Conservation (phyloP, 2,329 filamentous ascomycete genomes). For the Trichoderma aggressivum region DNA sequence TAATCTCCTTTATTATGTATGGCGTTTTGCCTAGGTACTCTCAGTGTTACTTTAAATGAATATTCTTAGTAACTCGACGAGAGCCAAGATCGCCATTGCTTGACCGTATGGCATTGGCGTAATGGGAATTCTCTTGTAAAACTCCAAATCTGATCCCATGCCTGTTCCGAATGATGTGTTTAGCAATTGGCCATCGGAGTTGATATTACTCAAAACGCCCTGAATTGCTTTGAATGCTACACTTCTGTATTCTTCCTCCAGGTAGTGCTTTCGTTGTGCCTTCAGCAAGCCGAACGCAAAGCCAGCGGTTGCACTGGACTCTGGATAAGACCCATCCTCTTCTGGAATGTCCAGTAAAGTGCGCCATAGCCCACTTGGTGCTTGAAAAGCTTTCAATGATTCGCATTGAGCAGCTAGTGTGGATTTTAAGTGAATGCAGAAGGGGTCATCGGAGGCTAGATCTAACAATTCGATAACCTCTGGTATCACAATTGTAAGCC, state of each 20-base stretch:
- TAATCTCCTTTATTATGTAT: neutral
- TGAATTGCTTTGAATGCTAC: neutral
- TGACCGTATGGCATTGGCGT: slow-evolving; percentile 7
- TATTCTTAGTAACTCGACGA: neutral
- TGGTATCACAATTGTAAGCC: slow-evolving; percentile 7
- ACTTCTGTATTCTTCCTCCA: neutral
- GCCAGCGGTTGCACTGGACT: slow-evolving; percentile 9
- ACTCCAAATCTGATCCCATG: slow-evolving; percentile 1
- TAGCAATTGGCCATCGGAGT: neutral
- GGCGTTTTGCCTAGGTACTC: neutral
- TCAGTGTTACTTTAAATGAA: neutral
- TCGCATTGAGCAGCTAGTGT: neutral
- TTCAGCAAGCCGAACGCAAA: slow-evolving; percentile 6
- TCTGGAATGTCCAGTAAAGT: neutral
- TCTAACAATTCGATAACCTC: slow-evolving; percentile 6
- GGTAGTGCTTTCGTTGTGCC: neutral
- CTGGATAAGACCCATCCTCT: slow-evolving; percentile 3
- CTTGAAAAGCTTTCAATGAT: neutral
- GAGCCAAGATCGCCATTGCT: slow-evolving; percentile 7
- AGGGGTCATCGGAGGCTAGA: neutral
- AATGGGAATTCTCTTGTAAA: slow-evolving; percentile 9
- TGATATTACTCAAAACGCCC: neutral
- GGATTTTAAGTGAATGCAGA: neutral
- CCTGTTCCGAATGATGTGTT: slow-evolving; percentile 11
- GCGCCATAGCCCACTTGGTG: neutral